Percentiles rank a stretch among this genome's conserved stretches.
Evolutionary conservation across 2,329 filamentous ascomycete genomes (phyloP).

Genomic region (Metarhizium anisopliae): DNA sequence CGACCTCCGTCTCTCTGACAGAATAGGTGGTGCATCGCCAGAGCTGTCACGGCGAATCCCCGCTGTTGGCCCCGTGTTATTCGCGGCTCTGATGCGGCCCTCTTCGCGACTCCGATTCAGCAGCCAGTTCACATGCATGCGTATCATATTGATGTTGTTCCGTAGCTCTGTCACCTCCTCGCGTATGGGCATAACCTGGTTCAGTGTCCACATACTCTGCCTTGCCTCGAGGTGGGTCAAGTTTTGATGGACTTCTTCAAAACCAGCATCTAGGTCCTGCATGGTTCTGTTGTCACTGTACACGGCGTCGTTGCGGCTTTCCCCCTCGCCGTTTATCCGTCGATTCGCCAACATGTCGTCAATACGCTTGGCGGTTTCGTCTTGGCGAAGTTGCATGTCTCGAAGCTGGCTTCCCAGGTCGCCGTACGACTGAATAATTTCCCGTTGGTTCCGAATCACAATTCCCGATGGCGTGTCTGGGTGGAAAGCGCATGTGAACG

Average conservation of each 20-base stretch:
- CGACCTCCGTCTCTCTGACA: constrained; percentile 28
- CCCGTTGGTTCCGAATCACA: constrained; percentile 37
- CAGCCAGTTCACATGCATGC: constrained; percentile 52
- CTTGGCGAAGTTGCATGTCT: constrained; percentile 24
- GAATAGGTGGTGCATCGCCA: constrained; percentile 15
- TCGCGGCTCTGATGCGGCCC: constrained; percentile 29
- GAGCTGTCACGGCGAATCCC: constrained; percentile 23
- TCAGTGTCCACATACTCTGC: constrained; percentile 52
- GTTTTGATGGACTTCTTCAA: constrained; percentile 48
- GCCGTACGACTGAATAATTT: constrained; percentile 34
- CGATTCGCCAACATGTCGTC: constrained; percentile 29
- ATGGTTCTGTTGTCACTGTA: constrained; percentile 38
- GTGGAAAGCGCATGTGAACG: constrained; percentile 40
- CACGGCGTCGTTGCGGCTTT: constrained; percentile 25
- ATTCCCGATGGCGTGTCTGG: constrained; percentile 40
- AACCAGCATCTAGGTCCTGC: constrained; percentile 33
- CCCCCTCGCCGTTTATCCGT: constrained; percentile 10
- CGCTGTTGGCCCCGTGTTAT: constrained; percentile 21
- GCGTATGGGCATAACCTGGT: constrained; percentile 52
- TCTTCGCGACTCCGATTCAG: constrained; percentile 44
- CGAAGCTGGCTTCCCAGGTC: constrained; percentile 27
- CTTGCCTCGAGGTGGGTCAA: constrained; percentile 50
- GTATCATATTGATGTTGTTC: constrained; percentile 47
- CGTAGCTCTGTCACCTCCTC: constrained; percentile 53
- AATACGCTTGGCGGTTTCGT: constrained; percentile 23